These are phyloP conservation scores for Tulasnella sp. DNA, from an alignment of 768 basidiomycete genomes.

Conservation along the genomic window DNA sequence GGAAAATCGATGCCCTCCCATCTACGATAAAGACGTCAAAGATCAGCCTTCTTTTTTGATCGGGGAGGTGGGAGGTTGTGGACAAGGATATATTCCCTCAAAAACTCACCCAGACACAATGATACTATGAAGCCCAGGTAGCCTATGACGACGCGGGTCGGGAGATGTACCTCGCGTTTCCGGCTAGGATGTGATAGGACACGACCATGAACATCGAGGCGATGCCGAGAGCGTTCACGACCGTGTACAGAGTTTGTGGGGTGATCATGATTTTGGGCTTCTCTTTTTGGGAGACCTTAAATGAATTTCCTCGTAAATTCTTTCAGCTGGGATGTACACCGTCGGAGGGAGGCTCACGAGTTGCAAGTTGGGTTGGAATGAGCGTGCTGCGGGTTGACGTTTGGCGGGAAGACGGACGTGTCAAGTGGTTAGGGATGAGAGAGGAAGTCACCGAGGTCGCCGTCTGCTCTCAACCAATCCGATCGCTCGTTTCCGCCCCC, in stretches of 20 bases:
- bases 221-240: slow-evolving; percentile 74
- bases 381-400: background rate
- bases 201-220: slow-evolving; percentile 83
- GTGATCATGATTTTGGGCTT: too few species aligned
- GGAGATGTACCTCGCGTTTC: slow-evolving; percentile 46
- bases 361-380: background rate
- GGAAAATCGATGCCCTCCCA: too few species aligned
- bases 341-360: background rate
- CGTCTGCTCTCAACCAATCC: background rate
- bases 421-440: background rate
- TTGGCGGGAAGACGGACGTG: background rate
- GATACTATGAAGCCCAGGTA: background rate
- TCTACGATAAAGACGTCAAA: too few species aligned
- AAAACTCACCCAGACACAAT: background rate
- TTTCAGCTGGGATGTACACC: background rate
- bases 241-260: slow-evolving; percentile 64
- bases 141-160: background rate
- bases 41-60: too few species aligned
- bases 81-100: background rate
- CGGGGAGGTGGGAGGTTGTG: too few species aligned
- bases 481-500: background rate
- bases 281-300: background rate
- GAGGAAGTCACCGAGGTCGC: background rate
- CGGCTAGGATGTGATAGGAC: slow-evolving; percentile 80
- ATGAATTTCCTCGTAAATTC: background rate